Conservation (phyloP, 345 rosid species). For the Iberis pinnata region DNA sequence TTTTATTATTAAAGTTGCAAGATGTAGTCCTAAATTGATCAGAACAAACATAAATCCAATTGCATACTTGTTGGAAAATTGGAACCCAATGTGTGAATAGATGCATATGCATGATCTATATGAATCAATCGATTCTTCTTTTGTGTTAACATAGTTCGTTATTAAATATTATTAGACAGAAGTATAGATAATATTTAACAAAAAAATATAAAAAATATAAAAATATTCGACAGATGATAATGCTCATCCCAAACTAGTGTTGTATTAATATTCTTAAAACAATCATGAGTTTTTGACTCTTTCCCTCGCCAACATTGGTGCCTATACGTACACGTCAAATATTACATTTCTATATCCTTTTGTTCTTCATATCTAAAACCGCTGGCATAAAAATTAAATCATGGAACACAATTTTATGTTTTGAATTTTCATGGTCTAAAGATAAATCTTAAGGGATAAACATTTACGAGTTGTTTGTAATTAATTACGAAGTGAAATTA, state of each 20-base stretch:
- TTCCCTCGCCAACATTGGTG: not conserved
- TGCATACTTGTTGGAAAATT: slow-evolving; percentile 10
- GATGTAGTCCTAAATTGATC: not conserved
- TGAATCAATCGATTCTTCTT: not conserved
- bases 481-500: not conserved
- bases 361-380: slow-evolving; percentile 1
- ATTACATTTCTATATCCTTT: not conserved
- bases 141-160: not conserved
- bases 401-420: not conserved
- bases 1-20: not conserved
- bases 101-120: slow-evolving; percentile 21
- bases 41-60: slow-evolving; percentile 10
- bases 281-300: slow-evolving; percentile 20
- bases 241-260: slow-evolving; percentile 10
- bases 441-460: slow-evolving; percentile 1
- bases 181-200: too few relatives aligned
- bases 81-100: slow-evolving; percentile 14
- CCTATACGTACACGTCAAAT: slow-evolving; percentile 9
- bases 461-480: not conserved
- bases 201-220: too few relatives aligned
- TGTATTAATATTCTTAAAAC: not conserved
- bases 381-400: not conserved
- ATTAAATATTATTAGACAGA: slow-evolving; percentile 2
- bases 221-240: slow-evolving; percentile 7
- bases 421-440: not conserved